Conservation (phyloP, 2,329 filamentous ascomycete species). For the Huntiella abstrusa region DNA sequence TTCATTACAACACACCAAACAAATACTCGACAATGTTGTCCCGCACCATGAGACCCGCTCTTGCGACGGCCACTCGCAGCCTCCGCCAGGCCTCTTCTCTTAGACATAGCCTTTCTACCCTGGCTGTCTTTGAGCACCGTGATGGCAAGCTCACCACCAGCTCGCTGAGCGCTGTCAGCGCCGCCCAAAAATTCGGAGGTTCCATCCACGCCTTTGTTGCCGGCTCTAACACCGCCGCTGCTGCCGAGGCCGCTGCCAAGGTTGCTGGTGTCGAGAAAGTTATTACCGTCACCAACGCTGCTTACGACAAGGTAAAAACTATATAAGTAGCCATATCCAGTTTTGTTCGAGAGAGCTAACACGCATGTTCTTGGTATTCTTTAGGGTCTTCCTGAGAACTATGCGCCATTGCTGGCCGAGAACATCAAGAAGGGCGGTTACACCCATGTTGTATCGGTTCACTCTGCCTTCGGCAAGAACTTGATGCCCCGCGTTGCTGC, state of each 20-base stretch:
- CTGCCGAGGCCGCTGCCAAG: constrained; percentile 71
- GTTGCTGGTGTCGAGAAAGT: constrained; percentile 84
- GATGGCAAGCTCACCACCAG: constrained; percentile 71
- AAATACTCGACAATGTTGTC: constrained; percentile 4
- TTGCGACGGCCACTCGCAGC: constrained; percentile 3
- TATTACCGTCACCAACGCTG: constrained; percentile 67
- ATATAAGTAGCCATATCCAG: too few species aligned
- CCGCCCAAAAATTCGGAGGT: constrained; percentile 72
- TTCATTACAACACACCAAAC: background rate
- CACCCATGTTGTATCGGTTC: constrained; percentile 75
- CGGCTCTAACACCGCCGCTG: constrained; percentile 54
- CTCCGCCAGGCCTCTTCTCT: constrained; percentile 5
- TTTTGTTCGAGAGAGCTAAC: background rate
- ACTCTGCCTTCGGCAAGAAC: constrained; percentile 94
- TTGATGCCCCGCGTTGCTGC: constrained; percentile 81
- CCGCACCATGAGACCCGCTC: constrained; percentile 8
- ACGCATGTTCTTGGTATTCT: constrained; percentile 1
- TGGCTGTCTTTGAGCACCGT: constrained; percentile 82
- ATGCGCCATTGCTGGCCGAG: constrained; percentile 76
- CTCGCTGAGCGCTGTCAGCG: constrained; percentile 70
- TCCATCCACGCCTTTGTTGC: constrained; percentile 75
- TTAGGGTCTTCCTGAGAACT: constrained; percentile 82
- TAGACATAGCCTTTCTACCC: constrained; percentile 45
- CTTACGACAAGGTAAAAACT: constrained; percentile 68
- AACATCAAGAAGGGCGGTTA: constrained; percentile 94